These are phyloP conservation scores for Babesia gibsoni DNA, from an alignment of 169 alveolate genomes.

Conservation along the genomic window DNA sequence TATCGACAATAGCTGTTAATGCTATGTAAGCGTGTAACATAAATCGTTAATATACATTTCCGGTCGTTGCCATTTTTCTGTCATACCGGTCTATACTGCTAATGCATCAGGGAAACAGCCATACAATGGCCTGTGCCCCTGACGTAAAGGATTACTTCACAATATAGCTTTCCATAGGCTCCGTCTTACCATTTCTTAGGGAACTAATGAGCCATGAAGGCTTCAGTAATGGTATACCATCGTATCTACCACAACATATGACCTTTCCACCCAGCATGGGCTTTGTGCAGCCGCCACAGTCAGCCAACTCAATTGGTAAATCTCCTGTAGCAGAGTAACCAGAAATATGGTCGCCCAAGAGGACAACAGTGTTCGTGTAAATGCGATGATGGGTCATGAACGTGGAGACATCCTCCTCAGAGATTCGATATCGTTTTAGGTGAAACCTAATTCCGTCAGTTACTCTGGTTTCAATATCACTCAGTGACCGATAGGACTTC, in stretches of 20 bases:
- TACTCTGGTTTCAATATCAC: conserved; percentile 10
- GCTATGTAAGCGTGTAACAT: too few species aligned
- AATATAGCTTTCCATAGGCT: neutral
- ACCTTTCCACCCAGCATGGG: conserved; percentile 18
- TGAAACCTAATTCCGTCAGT: neutral
- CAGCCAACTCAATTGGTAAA: neutral
- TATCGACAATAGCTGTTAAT: too few species aligned
- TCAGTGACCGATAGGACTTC: neutral
- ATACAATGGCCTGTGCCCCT: too few species aligned
- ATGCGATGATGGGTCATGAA: conserved; percentile 29
- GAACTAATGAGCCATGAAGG: conserved; percentile 26
- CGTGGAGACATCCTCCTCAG: conserved; percentile 22
- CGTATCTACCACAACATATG: conserved; percentile 43
- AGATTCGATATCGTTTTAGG: neutral
- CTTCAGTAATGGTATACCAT: conserved; percentile 45
- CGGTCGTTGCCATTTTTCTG: too few species aligned
- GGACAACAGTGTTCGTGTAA: conserved; percentile 29
- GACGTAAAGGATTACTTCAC: too few species aligned
- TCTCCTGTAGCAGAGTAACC: neutral
- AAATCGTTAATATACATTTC: too few species aligned
- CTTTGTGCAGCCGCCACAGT: neutral
- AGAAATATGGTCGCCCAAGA: conserved; percentile 9
- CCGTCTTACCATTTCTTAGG: conserved; percentile 8
- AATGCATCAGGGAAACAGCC: too few species aligned
- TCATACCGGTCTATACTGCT: too few species aligned